Conservation (phyloP, 805 yeast genomes). For the Lipomyces sp. region DNA sequence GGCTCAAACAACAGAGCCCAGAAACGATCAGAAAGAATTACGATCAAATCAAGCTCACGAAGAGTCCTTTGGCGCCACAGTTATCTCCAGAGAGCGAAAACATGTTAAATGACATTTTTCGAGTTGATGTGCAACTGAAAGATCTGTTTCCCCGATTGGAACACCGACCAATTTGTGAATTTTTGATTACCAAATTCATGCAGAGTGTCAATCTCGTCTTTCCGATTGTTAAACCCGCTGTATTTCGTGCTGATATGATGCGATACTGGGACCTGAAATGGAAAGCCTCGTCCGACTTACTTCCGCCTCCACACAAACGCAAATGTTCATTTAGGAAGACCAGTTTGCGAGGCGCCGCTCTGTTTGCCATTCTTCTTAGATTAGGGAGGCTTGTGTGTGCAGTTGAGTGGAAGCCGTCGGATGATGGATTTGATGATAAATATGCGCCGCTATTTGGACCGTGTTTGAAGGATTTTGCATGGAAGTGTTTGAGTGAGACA, state of each 20-base stretch:
- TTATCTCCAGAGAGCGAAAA: constrained; percentile 5
- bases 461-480: constrained; percentile 16
- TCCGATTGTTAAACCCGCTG: constrained; percentile 27
- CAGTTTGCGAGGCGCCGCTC: constrained; percentile 27
- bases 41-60: neutral
- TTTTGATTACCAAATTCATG: constrained; percentile 28
- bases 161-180: constrained; percentile 28
- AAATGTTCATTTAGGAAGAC: neutral
- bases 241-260: constrained; percentile 19
- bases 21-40: neutral
- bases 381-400: constrained; percentile 29
- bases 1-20: neutral
- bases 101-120: neutral
- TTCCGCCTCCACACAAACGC: neutral
- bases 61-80: neutral
- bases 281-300: neutral
- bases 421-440: constrained; percentile 18
- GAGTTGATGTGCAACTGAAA: constrained; percentile 1
- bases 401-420: constrained; percentile 26
- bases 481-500: constrained; percentile 17
- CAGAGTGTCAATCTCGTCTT: constrained; percentile 28
- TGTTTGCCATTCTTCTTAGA: constrained; percentile 26
- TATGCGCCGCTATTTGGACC: constrained; percentile 13
- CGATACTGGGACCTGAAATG: constrained; percentile 20
- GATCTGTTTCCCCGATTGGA: constrained; percentile 26